These are phyloP conservation scores for Parietichytrium sp. DNA, from an alignment of 108 stramenopile genomes.

Conservation along the genomic window DNA sequence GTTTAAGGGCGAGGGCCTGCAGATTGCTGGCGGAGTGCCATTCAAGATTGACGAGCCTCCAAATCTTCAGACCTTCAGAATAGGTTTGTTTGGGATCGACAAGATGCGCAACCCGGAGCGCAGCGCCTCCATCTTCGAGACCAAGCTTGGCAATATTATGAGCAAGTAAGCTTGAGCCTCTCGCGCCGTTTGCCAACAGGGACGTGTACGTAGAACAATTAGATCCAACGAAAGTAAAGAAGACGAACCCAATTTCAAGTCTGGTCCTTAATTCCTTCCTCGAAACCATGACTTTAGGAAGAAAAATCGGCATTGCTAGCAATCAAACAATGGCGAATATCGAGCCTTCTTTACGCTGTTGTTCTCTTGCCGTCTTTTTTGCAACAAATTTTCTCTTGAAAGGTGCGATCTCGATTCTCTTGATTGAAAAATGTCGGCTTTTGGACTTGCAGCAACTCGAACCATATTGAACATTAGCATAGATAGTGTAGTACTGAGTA, in stretches of 20 bases:
- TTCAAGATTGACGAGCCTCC: slow-evolving; percentile 85
- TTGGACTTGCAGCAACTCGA: too few species aligned
- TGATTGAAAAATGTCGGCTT: too few species aligned
- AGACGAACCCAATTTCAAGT: not conserved
- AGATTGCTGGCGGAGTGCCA: slow-evolving; percentile 91
- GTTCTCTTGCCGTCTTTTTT: too few species aligned
- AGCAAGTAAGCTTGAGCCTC: not conserved
- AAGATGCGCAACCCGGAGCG: slow-evolving; percentile 76
- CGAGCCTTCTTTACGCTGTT: too few species aligned
- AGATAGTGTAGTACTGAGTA: too few species aligned
- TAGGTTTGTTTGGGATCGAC: slow-evolving; percentile 86
- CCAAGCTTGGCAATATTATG: slow-evolving; percentile 73
- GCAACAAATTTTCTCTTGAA: too few species aligned
- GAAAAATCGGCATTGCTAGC: not conserved
- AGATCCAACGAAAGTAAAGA: not conserved
- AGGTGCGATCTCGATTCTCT: too few species aligned
- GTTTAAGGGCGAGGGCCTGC: slow-evolving; percentile 78
- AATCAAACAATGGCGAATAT: not conserved
- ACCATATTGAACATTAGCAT: too few species aligned
- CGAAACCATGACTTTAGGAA: not conserved
- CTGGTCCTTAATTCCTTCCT: not conserved
- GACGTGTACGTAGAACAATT: not conserved
- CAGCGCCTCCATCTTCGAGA: slow-evolving; percentile 71
- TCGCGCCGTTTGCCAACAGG: not conserved
- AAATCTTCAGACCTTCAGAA: slow-evolving; percentile 79